Conservation (phyloP, 768 basidiomycete genomes). For the Podaxis rugospora region DNA sequence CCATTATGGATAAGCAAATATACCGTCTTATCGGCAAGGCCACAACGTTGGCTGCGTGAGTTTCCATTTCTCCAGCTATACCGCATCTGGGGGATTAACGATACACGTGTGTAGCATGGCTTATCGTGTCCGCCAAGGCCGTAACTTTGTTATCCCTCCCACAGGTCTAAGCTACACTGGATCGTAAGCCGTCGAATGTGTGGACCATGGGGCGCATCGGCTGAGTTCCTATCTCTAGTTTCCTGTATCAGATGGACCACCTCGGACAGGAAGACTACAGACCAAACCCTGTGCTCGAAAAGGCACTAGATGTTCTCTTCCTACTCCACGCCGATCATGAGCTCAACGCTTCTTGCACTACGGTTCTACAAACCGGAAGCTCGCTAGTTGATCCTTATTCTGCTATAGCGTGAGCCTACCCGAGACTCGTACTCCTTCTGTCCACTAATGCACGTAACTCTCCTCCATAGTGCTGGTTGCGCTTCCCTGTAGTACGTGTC, state of each 20-base stretch:
- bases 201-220: not conserved
- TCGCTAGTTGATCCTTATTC: slow-evolving; percentile 91
- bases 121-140: slow-evolving; percentile 86
- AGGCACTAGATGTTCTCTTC: slow-evolving; percentile 85
- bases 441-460: not conserved
- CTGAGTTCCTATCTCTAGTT: slow-evolving; percentile 34
- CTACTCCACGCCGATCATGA: slow-evolving; percentile 90
- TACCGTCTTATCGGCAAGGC: slow-evolving; percentile 86
- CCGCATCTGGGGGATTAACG: not conserved
- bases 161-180: slow-evolving; percentile 80
- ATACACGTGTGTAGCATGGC: slow-evolving; percentile 60
- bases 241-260: slow-evolving; percentile 90
- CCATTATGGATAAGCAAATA: slow-evolving; percentile 89
- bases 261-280: slow-evolving; percentile 66
- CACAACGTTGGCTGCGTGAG: slow-evolving; percentile 81
- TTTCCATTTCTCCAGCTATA: slow-evolving; percentile 9
- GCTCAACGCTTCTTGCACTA: slow-evolving; percentile 81
- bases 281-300: slow-evolving; percentile 82
- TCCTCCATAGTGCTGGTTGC: slow-evolving; percentile 63
- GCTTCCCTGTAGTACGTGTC: slow-evolving; percentile 81
- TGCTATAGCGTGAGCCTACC: slow-evolving; percentile 61
- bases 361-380: slow-evolving; percentile 83
- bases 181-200: slow-evolving; percentile 44
- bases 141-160: slow-evolving; percentile 83
- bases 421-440: not conserved